A percentile compares a stretch with the other conserved stretches of the same genome.
Evolutionary conservation across 768 basidiomycete genomes (phyloP).

Genomic region (Myochromella boudieri): DNA sequence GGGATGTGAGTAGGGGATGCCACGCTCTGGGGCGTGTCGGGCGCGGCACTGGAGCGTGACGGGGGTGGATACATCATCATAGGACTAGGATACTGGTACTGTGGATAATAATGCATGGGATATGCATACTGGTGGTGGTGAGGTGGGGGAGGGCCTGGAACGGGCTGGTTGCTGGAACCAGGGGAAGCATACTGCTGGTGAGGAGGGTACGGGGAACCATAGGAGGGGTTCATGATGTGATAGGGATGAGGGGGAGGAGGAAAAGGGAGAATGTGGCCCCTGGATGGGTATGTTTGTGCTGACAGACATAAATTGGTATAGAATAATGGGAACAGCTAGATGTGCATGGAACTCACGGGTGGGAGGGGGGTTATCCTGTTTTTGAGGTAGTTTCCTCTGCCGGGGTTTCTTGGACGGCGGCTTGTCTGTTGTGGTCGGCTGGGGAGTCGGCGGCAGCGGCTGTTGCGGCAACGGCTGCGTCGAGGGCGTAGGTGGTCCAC

Average conservation of each 20-base stretch:
- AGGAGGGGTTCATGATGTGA: conserved; percentile 69
- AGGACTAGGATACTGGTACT: conserved; percentile 69
- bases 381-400: conserved; percentile 45
- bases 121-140: conserved; percentile 50
- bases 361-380: conserved; percentile 13
- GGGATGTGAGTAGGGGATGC: conserved; percentile 31
- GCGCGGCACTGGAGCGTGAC: conserved; percentile 35
- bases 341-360: conserved; percentile 17
- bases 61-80: conserved; percentile 67
- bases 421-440: conserved; percentile 36
- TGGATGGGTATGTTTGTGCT: conserved; percentile 27
- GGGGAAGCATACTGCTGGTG: conserved; percentile 28
- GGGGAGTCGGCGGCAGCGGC: conserved; percentile 45
- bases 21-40: conserved; percentile 34
- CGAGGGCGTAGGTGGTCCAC: conserved; percentile 29
- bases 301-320: conserved; percentile 18
- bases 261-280: conserved; percentile 35
- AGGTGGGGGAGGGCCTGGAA: conserved; percentile 36
- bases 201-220: conserved; percentile 48
- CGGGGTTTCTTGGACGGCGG: conserved; percentile 52
- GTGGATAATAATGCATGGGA: conserved; percentile 55
- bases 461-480: conserved; percentile 46
- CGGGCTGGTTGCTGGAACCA: conserved; percentile 33
- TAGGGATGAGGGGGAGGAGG: conserved; percentile 57
- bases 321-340: conserved; percentile 16